Evolutionary conservation across 2,329 filamentous ascomycete genomes (phyloP).

Genomic region (Scytalidium lignicola): DNA sequence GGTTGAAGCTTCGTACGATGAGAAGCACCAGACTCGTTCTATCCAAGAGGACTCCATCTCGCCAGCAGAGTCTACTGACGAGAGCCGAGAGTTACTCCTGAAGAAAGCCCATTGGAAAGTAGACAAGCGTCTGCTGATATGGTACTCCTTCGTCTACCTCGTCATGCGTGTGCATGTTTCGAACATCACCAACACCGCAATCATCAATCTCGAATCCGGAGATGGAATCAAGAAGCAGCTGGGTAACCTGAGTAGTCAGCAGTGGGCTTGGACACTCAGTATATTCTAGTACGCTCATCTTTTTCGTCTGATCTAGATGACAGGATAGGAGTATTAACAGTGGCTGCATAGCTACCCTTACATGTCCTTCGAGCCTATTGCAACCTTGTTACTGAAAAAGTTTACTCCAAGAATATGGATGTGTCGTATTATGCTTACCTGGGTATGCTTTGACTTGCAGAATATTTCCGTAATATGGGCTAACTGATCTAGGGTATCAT

Average conservation of each 20-base stretch:
- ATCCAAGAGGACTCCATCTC: neutral
- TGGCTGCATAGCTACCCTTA: constrained; percentile 25
- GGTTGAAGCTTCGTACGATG: neutral
- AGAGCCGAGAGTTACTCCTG: neutral
- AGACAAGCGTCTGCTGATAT: constrained; percentile 26
- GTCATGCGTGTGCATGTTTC: constrained; percentile 32
- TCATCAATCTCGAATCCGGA: constrained; percentile 32
- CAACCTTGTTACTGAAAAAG: constrained; percentile 29
- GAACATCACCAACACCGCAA: constrained; percentile 33
- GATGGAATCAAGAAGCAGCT: constrained; percentile 33
- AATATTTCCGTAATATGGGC: neutral
- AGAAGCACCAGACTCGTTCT: neutral
- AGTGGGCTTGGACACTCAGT: constrained; percentile 32
- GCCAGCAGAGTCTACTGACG: neutral
- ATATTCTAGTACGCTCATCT: constrained; percentile 26
- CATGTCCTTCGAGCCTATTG: constrained; percentile 30
- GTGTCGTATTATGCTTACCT: constrained; percentile 26
- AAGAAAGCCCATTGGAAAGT: constrained; percentile 26
- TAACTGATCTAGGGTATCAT: constrained; percentile 12
- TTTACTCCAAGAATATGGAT: constrained; percentile 24
- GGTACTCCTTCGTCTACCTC: constrained; percentile 31
- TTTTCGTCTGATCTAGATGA: neutral
- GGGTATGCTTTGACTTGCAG: constrained; percentile 15
- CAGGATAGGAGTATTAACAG: neutral
- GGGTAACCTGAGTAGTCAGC: constrained; percentile 17